A percentile compares a stretch with the other conserved stretches of the same genome.
These are phyloP conservation scores for Aspergillus sp. DNA, from an alignment of 2,329 filamentous ascomycete species.

Conservation along the genomic window DNA sequence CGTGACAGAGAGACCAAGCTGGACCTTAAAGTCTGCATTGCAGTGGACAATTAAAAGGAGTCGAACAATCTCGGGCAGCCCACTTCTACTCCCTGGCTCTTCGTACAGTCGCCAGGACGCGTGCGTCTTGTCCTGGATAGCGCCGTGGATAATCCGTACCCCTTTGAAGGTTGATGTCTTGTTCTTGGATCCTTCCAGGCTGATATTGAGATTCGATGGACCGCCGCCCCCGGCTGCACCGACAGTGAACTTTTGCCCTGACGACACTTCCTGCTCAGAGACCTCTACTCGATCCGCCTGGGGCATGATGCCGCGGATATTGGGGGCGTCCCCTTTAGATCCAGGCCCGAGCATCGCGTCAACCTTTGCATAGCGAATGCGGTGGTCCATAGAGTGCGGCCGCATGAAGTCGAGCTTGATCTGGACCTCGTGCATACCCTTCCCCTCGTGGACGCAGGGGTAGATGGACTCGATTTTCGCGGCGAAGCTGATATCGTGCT, in stretches of 20 bases:
- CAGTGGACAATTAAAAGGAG: constrained; percentile 2
- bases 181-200: constrained; percentile 7
- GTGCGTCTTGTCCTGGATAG: constrained; percentile 2
- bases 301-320: constrained; percentile 7
- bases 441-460: neutral
- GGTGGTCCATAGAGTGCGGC: constrained; percentile 4
- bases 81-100: constrained; percentile 6
- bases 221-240: constrained; percentile 1
- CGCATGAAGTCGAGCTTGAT: constrained; percentile 10
- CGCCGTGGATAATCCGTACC: constrained; percentile 5
- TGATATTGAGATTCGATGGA: constrained; percentile 7
- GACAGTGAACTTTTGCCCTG: constrained; percentile 2
- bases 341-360: neutral
- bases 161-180: constrained; percentile 2
- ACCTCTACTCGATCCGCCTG: constrained; percentile 8
- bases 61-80: constrained; percentile 8
- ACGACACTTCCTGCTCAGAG: constrained; percentile 5
- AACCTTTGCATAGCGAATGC: constrained; percentile 3
- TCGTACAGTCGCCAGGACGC: constrained; percentile 8
- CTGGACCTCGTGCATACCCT: constrained; percentile 3
- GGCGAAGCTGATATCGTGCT: constrained; percentile 6
- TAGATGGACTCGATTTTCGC: constrained; percentile 6
- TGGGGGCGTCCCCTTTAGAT: neutral
- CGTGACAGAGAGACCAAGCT: neutral
- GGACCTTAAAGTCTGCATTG: neutral